Percentiles rank a stretch among this genome's conserved stretches.
phyloP scores from a whole-genome alignment of 225 moss, liverwort and hornwort species.

The Sphagnum tenellum region DNA sequence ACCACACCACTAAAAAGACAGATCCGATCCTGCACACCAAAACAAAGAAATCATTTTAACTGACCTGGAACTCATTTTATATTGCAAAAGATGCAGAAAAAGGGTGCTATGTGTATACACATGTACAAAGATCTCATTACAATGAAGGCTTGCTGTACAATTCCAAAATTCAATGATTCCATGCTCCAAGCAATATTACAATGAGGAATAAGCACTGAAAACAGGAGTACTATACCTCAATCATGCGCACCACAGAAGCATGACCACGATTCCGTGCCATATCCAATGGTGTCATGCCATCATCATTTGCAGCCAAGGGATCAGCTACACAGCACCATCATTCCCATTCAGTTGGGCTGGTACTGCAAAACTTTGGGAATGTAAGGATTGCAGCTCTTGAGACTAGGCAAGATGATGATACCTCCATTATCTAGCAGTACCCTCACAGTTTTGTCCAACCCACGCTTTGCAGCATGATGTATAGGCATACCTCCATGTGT shows the following conservation, averaged over 20 bases:
- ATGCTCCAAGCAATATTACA: too few species aligned
- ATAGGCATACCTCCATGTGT: conserved; percentile 82
- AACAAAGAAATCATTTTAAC: too few species aligned
- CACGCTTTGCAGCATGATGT: conserved; percentile 88
- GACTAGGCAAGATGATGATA: conserved; percentile 1
- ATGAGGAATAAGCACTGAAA: too few species aligned
- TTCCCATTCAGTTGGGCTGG: background rate
- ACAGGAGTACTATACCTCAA: conserved; percentile 49
- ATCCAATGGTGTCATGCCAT: conserved; percentile 81
- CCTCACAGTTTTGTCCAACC: conserved; percentile 81
- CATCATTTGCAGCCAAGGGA: conserved; percentile 80
- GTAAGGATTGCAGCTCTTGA: background rate
- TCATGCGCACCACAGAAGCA: conserved; percentile 73
- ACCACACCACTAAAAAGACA: conserved; percentile 77
- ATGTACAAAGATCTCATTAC: too few species aligned
- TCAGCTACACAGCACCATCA: conserved; percentile 59
- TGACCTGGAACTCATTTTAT: too few species aligned
- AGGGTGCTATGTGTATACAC: too few species aligned
- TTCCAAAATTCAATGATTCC: background rate
- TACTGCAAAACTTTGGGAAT: background rate
- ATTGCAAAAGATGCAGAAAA: too few species aligned
- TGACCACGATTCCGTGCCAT: conserved; percentile 82
- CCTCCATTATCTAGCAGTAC: conserved; percentile 75
- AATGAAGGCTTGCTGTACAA: background rate
- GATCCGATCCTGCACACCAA: conserved; percentile 57